Base-by-base conservation (phyloP, 2,329 filamentous ascomycete genomes). In the Botryotinia narcissicola region DNA sequence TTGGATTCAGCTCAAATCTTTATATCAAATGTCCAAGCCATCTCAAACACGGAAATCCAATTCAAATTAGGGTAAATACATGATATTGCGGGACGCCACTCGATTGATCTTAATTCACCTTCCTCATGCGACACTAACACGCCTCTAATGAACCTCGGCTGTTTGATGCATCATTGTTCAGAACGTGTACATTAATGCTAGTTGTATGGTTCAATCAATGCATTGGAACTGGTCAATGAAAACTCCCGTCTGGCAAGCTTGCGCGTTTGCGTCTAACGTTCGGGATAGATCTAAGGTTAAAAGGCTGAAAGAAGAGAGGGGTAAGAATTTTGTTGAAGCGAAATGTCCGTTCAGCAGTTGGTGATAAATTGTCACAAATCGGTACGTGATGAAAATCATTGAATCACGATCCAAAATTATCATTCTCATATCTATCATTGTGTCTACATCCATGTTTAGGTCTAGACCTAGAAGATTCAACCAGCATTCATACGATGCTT, bases 381-480 rank as follows among this genome's bases (percentile, higher is more conserved):
- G 6, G 51, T 12, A 54, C 18, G 14, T 57, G 51, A 57, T 18
- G 16, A 57, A 57, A 57, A 18, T 18, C 51, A 18, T 5, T 48
- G 69, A 54, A 62, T 6, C 35, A 48, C 42, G 57, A 59, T 70
- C 22, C 18, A 54, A 68, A 37, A 46, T 63, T 14, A 20, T 29
- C 42, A 44, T 70, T 42, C 37, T 61, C 51, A 61, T 29, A 44
- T 59, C 40, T 70, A 70, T 59, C 67, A 32, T 70, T 59, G 54
- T 16, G 32, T 37, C 63, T 51, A 67, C n/a, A 63, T 67, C 32
- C 48, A 67, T 67, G 14, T 51, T 25, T 54, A 20, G 25, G 46
- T 20, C 32, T 22, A 54, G 20, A 37, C 64, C 46, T 25, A 16
- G 63, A 51, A 51, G 32, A 51, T 67, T 67, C 32, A 51, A 67